Evolutionary conservation across 768 basidiomycete species (phyloP), one percentile per base, ranked within the genome.

Genomic region (Stropharia rugosoannulata): DNA sequence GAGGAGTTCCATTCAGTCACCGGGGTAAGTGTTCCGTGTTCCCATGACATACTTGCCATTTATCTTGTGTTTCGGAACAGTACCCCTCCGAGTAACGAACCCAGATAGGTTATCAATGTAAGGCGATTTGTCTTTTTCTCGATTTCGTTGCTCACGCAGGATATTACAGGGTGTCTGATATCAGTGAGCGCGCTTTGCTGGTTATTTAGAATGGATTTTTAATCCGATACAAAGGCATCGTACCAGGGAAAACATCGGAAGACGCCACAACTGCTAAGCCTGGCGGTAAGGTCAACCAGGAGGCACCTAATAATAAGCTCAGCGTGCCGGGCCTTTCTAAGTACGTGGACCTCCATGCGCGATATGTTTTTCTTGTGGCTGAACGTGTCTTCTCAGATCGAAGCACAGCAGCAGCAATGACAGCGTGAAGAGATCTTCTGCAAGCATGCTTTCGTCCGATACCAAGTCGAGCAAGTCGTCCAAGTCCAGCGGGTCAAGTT

Each of bases 1-100:
- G 78, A 37, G 72, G 73, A 53, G 80, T 81, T 13, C 80, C 80
- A 22, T 64, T 71, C 18, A 73, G 76, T 53, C 75, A 81, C 68
- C 75, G 78, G 65, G 60, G 79, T 79, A 56, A 40, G 75, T 43
- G 42, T 52, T 29, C 5, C 42, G 27, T 55, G 37, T 48, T 48
- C 41, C 29, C 35, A 29, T 46, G 54, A 58, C 41, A 53, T 45
- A 36, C 43, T 48, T 41, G 44, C 7, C 27, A 44, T 19, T 54
- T 4, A 9, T 32, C 40, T 49, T 59, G 38, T 53, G 29, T 40
- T 25, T 50, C 18, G 29, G 50, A 32, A 39, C 54, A 78, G 77
- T 77, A 29, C 73, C 71, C 19, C 66, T 77, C 35, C 69, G 70
- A 39, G 64, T 77, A 15, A 72, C 67, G 6, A 70, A 80, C 60